phyloP scores from a whole-genome alignment of 305 asterid species.

The Nicotiana rustica region DNA sequence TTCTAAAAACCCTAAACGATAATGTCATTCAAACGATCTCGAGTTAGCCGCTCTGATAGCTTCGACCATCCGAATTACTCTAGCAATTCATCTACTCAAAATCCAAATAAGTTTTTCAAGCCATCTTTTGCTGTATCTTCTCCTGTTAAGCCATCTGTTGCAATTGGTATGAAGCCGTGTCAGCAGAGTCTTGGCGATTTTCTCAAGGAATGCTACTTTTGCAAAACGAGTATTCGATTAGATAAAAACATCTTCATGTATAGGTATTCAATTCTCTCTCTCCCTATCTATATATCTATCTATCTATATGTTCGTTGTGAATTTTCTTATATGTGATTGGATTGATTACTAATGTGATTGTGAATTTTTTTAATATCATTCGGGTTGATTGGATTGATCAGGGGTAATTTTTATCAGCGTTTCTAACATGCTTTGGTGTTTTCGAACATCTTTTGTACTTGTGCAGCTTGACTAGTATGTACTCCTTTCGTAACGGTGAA shows the following conservation, averaged over 20 bases:
- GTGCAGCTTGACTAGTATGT: too few species aligned
- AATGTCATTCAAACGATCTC: slow-evolving; percentile 28
- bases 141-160: not conserved
- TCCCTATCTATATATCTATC: too few species aligned
- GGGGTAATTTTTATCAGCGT: too few species aligned
- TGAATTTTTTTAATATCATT: too few species aligned
- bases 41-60: slow-evolving; percentile 35
- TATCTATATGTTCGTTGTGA: not conserved
- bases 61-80: not conserved
- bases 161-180: not conserved
- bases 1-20: not conserved
- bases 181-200: slow-evolving; percentile 48
- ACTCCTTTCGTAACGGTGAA: too few species aligned
- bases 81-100: not conserved
- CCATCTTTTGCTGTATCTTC: not conserved
- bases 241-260: slow-evolving; percentile 62
- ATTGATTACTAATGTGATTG: not conserved
- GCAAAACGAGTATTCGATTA: slow-evolving; percentile 51
- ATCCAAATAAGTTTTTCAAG: not conserved
- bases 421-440: too few species aligned
- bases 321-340: not conserved
- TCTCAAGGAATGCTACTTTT: slow-evolving; percentile 55
- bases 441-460: too few species aligned
- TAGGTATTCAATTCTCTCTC: slow-evolving; percentile 44
- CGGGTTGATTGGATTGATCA: too few species aligned